Conservation (phyloP, 2,329 filamentous ascomycete species). For the Cladosporium sp. region DNA sequence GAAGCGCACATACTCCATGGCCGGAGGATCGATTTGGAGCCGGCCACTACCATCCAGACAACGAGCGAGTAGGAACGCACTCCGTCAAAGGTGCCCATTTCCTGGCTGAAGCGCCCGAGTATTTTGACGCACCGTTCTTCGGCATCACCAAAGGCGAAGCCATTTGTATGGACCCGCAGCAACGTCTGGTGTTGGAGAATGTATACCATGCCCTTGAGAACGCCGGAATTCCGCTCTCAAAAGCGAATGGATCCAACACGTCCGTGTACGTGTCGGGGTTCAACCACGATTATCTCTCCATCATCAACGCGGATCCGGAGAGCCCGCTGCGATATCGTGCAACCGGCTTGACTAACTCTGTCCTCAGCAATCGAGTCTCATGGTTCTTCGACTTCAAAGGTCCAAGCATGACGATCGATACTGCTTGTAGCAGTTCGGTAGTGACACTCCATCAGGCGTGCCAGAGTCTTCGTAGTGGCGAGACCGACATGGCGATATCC, state of each 20-base stretch:
- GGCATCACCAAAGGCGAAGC: conserved; percentile 29
- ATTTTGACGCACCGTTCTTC: conserved; percentile 35
- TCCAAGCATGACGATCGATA: conserved; percentile 26
- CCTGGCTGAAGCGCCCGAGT: conserved; percentile 29
- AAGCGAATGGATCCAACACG: conserved; percentile 24
- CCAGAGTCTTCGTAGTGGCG: conserved; percentile 21
- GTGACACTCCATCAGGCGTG: conserved; percentile 24
- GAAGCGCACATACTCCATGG: conserved; percentile 4
- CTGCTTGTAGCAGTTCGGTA: conserved; percentile 22
- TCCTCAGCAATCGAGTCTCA: conserved; percentile 25
- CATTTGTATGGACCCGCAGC: conserved; percentile 35
- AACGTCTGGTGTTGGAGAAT: conserved; percentile 31
- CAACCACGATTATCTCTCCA: conserved; percentile 27
- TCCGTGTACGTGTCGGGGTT: conserved; percentile 31
- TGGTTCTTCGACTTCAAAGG: conserved; percentile 27
- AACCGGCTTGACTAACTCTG: conserved; percentile 26
- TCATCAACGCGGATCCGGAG: conserved; percentile 29
- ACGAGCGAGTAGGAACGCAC: conserved; percentile 3
- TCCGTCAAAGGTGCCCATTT: conserved; percentile 24
- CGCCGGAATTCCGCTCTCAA: conserved; percentile 19
- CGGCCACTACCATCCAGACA: conserved; percentile 30
- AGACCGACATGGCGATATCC: conserved; percentile 22
- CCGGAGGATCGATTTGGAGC: conserved; percentile 29
- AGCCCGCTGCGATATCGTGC: conserved; percentile 28
- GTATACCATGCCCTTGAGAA: conserved; percentile 25